Evolutionary conservation across 768 basidiomycete species (phyloP).

Genomic region (Collybiopsis luxurians): DNA sequence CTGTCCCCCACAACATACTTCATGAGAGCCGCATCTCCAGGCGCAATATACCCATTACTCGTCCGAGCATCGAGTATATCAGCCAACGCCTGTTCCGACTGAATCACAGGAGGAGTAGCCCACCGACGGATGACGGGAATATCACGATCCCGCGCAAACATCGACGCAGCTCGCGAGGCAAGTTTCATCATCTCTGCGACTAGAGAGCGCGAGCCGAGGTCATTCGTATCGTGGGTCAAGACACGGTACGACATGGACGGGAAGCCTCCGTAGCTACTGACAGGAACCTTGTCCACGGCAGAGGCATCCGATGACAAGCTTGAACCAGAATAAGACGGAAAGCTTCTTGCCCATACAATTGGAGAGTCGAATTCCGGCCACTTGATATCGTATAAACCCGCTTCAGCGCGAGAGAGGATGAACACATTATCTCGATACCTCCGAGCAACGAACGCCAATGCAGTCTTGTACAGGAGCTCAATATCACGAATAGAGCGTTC

Average conservation of each 20-base stretch:
- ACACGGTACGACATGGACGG: slow-evolving; percentile 50
- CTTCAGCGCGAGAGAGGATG: slow-evolving; percentile 17
- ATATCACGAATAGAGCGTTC: slow-evolving; percentile 23
- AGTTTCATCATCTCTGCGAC: slow-evolving; percentile 84
- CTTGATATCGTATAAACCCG: slow-evolving; percentile 23
- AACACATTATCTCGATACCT: slow-evolving; percentile 23
- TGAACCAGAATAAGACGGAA: background rate
- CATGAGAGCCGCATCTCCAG: slow-evolving; percentile 16
- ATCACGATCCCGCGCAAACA: slow-evolving; percentile 56
- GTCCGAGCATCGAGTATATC: slow-evolving; percentile 50
- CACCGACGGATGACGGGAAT: slow-evolving; percentile 66
- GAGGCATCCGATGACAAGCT: slow-evolving; percentile 7
- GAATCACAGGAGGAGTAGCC: slow-evolving; percentile 27
- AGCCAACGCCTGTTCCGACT: slow-evolving; percentile 33
- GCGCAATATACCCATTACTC: slow-evolving; percentile 39
- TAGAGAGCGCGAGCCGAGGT: slow-evolving; percentile 46
- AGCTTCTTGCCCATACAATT: background rate
- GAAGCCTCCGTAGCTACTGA: slow-evolving; percentile 45
- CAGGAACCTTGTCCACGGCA: slow-evolving; percentile 22
- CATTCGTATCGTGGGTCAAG: slow-evolving; percentile 14
- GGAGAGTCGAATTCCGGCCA: slow-evolving; percentile 20
- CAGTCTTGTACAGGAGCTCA: slow-evolving; percentile 20
- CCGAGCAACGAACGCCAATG: slow-evolving; percentile 11
- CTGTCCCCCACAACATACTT: slow-evolving; percentile 32
- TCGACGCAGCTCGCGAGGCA: slow-evolving; percentile 73